Percentiles rank a stretch among this genome's conserved stretches.
phyloP scores from a whole-genome alignment of 257 asterid species.

The Salvia splendens region DNA sequence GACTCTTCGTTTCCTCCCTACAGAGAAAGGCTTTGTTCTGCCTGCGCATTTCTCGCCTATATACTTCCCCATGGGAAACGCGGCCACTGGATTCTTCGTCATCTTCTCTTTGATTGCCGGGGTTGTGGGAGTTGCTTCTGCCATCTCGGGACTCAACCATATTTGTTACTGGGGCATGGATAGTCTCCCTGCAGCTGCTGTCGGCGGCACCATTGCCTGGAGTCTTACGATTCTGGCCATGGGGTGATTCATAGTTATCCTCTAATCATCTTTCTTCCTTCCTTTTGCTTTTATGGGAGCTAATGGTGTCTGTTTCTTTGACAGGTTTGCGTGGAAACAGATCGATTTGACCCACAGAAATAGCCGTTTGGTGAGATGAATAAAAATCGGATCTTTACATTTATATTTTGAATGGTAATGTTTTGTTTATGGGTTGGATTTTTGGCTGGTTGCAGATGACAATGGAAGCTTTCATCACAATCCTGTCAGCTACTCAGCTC shows the following conservation, averaged over 20 bases:
- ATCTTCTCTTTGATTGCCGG: conserved; percentile 79
- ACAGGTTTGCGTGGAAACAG: conserved; percentile 86
- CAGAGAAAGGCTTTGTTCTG: conserved; percentile 63
- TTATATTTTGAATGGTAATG: background rate
- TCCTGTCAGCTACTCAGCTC: conserved; percentile 75
- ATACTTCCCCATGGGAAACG: conserved; percentile 87
- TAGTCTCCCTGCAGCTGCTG: conserved; percentile 65
- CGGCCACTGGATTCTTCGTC: conserved; percentile 92
- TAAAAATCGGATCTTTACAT: background rate
- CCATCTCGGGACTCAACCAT: conserved; percentile 62
- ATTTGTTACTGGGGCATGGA: conserved; percentile 56
- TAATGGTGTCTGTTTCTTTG: background rate
- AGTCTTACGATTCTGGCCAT: conserved; percentile 84
- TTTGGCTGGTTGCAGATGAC: conserved; percentile 57
- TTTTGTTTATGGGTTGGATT: background rate
- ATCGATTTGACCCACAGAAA: conserved; percentile 61
- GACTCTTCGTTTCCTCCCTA: background rate
- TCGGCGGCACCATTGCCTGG: conserved; percentile 78
- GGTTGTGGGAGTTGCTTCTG: conserved; percentile 74
- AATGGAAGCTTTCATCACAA: conserved; percentile 87
- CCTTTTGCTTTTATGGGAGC: background rate
- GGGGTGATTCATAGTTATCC: conserved; percentile 51
- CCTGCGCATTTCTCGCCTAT: conserved; percentile 92
- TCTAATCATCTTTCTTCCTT: background rate
- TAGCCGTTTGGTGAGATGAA: conserved; percentile 65